Evolutionary conservation across 306 rosid genomes (phyloP), one percentile per base, ranked within the genome.

Genomic region (Inga oerstediana): DNA sequence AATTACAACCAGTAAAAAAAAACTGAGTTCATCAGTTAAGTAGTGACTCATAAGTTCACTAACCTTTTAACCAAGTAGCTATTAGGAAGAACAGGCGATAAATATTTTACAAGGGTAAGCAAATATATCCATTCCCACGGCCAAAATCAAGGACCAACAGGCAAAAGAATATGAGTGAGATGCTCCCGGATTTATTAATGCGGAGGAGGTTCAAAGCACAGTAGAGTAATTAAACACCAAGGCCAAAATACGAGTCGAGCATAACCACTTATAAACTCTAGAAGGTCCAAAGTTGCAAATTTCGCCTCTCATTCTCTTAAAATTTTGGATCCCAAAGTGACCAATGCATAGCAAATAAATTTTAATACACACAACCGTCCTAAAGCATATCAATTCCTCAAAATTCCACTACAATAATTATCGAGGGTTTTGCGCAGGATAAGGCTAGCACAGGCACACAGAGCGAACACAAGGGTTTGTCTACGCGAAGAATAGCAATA

Each of bases 31-130:
- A 75, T 34, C 49, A 27, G 59, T 19, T 46, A 80, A 43, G 22
- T 45, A 51, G 49, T 59, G 46, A 81, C 24, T 17, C 67, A 13
- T 14, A 20, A 24, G 59, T 34, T 72, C 67, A 2, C 2, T 8
- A 22, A 52, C 16, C 0, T 45, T 79, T 46, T 44, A 66, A 52
- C 59, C 84, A 82, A 76, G 64, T 72, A 54, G 61, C 7, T 7
- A 72, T 51, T 62, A 27, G 2, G 81, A 62, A 45, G 62, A 71
- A 49, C 51, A 74, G 15, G 27, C 0, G 51, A 69, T 61, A 70
- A 75, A 15, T 44, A 27, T 13, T 52, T 79, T 22, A 64, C 80
- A 54, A 17, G 80, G 49, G 35, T 11, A 44, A 71, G 75, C 56
- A 71, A 12, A 19, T 19, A 54, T 19, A 19, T 19, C 12, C n/a